Evolutionary conservation across 495 filamentous ascomycete species (phyloP).

Genomic region (Podospora fimiseda): DNA sequence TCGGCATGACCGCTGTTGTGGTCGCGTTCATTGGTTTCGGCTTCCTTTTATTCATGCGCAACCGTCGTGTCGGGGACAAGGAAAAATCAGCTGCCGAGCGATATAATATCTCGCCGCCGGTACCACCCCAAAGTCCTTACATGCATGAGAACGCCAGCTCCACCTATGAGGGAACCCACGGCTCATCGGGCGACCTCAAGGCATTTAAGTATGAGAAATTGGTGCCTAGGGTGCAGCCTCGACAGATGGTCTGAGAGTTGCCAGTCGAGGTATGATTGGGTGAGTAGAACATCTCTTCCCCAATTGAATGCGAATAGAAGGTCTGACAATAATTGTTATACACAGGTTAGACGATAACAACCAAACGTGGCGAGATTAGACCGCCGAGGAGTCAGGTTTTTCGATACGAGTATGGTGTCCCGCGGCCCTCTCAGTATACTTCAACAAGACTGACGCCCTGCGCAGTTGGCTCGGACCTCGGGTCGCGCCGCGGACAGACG

Average conservation of each 20-base stretch:
- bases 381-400: too few relatives aligned
- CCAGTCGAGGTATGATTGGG: too few relatives aligned
- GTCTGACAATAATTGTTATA: too few relatives aligned
- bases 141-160: slow-evolving; percentile 23
- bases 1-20: slow-evolving; percentile 29
- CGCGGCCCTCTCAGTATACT: too few relatives aligned
- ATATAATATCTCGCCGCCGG: slow-evolving; percentile 40
- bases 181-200: slow-evolving; percentile 33
- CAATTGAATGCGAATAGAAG: too few relatives aligned
- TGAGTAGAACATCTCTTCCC: too few relatives aligned
- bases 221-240: slow-evolving; percentile 35
- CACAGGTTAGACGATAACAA: too few relatives aligned
- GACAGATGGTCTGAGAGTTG: slow-evolving; percentile 39
- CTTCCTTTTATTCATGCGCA: slow-evolving; percentile 26
- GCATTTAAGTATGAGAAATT: slow-evolving; percentile 44
- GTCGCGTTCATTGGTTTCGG: slow-evolving; percentile 25
- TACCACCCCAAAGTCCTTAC: slow-evolving; percentile 30
- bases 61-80: slow-evolving; percentile 20
- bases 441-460: too few relatives aligned
- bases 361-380: too few relatives aligned
- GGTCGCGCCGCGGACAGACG: too few relatives aligned
- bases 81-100: slow-evolving; percentile 5
- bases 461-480: too few relatives aligned
- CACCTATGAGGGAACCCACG: slow-evolving; percentile 22
- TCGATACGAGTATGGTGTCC: too few relatives aligned